Conservation (phyloP, 768 basidiomycete genomes). For the Kwoniella mangroviensis region DNA sequence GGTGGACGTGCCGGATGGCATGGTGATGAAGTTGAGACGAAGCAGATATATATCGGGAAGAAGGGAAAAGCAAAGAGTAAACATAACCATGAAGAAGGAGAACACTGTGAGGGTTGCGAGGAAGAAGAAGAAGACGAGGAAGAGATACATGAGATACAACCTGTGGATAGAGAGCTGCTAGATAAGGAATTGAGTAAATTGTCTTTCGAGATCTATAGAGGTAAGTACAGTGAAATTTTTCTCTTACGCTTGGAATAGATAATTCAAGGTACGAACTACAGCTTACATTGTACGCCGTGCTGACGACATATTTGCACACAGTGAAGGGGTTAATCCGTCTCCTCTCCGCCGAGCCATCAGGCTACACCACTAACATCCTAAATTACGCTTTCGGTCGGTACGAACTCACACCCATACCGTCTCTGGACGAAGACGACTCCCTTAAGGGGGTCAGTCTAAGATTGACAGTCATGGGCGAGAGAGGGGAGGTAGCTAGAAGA, state of each 20-base stretch:
- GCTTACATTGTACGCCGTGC: constrained; percentile 43
- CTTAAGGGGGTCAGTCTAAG: constrained; percentile 60
- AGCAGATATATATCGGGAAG: constrained; percentile 66
- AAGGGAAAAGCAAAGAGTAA: constrained; percentile 30
- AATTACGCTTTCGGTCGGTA: constrained; percentile 95
- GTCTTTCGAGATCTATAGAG: constrained; percentile 56
- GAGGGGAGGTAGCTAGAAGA: constrained; percentile 73
- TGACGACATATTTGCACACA: background rate
- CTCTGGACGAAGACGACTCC: constrained; percentile 46
- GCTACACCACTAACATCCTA: constrained; percentile 58
- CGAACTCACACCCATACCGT: constrained; percentile 64
- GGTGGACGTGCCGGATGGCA: constrained; percentile 58
- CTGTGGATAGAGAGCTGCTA: constrained; percentile 37
- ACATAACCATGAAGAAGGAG: constrained; percentile 41
- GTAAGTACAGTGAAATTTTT: constrained; percentile 26
- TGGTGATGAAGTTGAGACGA: constrained; percentile 84
- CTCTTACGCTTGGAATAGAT: background rate
- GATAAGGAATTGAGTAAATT: constrained; percentile 47
- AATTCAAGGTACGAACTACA: background rate
- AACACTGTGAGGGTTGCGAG: constrained; percentile 21
- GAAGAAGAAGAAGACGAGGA: constrained; percentile 2
- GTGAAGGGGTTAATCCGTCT: constrained; percentile 85
- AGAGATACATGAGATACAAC: constrained; percentile 19
- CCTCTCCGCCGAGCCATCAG: constrained; percentile 45
- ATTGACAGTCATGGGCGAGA: constrained; percentile 89